phyloP scores from a whole-genome alignment of 2,329 filamentous ascomycete genomes.

The Elsinoe ampelina region DNA sequence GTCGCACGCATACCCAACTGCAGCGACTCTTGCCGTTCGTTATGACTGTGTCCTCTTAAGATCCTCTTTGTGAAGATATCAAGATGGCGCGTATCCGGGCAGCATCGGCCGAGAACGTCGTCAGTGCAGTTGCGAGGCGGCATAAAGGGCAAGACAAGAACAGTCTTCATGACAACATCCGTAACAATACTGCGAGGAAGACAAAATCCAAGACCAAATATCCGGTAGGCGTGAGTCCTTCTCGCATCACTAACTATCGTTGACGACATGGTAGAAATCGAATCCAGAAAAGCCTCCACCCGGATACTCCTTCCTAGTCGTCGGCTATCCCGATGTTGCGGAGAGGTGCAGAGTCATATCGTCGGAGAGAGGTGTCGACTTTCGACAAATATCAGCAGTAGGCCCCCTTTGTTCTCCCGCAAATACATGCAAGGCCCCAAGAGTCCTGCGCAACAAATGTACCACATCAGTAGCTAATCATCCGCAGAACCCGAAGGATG shows the following conservation, averaged over 20 bases:
- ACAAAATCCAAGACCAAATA: neutral
- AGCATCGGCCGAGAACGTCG: neutral
- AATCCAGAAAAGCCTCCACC: slow-evolving; percentile 35
- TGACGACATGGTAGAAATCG: neutral
- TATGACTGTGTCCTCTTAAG: slow-evolving; percentile 1
- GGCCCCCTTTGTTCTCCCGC: neutral
- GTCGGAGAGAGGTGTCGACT: slow-evolving; percentile 43
- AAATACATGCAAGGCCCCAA: neutral
- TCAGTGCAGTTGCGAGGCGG: neutral
- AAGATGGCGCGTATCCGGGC: slow-evolving; percentile 1
- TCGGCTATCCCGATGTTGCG: slow-evolving; percentile 51
- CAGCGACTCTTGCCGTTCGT: neutral
- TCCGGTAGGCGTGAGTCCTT: neutral
- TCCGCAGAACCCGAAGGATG: slow-evolving; percentile 19
- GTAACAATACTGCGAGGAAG: neutral
- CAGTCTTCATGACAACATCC: neutral
- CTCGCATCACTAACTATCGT: neutral
- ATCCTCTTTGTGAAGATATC: neutral
- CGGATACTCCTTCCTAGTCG: slow-evolving; percentile 53
- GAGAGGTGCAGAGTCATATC: slow-evolving; percentile 52
- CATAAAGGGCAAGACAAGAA: neutral
- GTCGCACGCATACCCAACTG: neutral
- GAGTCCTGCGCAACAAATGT: neutral
- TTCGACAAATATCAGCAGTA: slow-evolving; percentile 53
- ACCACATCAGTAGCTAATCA: slow-evolving; percentile 6